Evolutionary conservation across 75 land plant genomes (phyloP), one percentile per base, ranked within the genome.

Genomic region (Sequoia sempervirens): DNA sequence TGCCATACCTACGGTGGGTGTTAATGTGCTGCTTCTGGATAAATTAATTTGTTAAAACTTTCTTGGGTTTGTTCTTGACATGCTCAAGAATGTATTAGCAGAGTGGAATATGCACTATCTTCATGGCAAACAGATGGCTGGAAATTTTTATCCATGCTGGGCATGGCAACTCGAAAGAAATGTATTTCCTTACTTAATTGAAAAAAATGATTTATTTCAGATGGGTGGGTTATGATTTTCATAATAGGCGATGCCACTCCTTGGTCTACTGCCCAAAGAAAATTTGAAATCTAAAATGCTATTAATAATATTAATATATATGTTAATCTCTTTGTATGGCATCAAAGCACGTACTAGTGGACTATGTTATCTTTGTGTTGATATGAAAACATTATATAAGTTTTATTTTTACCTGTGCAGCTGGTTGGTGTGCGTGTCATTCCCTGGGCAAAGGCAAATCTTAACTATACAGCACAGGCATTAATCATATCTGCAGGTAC

Each of bases 371-470:
- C 14, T 38, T 32, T 72, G 50, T 56, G 43, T 66, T n/a, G n/a
- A n/a, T 66, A 36, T 47, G 41, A 83, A 82, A 72, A 41, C 37
- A 28, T 43, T 43, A 45, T n/a, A 30, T 40, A 41, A 34, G 36
- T 45, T 69, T 82, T 40, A 43, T 40, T 46, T 81, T 28, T 72
- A 76, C 20, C 56, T 87, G 85, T 80, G 75, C 91, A 94, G 98
- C 69, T 96, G 81, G 69, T 87, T 54, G 95, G 90, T 74, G 89
- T 83, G 83, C 93, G 96, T 47, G 81, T 54, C 4, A 75, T 94
- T 87, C 98, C 98, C 50, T 94, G 96, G 96, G 94, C 90, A 75
- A 96, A 96, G 88, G 92, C 92, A 37, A 93, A 94, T 75, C 85
- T 96, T 52, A 96, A 96, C 56, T 88, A 94, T 78, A 92, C 93